Base-by-base conservation (phyloP, 140 eudicot species). In the Senecio squalidus region DNA sequence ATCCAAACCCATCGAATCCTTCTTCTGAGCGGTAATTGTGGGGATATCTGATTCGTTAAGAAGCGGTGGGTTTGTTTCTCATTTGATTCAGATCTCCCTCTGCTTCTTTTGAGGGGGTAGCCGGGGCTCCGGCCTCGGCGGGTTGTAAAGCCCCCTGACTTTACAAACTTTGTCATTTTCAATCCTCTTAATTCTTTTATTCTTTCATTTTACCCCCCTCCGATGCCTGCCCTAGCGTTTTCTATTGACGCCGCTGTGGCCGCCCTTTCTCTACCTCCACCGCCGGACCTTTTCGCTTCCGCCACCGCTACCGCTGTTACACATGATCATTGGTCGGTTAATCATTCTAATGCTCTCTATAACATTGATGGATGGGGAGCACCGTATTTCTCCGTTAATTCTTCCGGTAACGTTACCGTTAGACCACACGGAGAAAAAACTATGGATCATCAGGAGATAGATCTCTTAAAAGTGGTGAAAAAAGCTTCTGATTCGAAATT, bases 61-160 rank as follows among this genome's bases (percentile, higher is more conserved):
- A 33, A 74, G 23, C 38, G n/a, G 34, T 20, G 26, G 85, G 80
- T 80, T 38, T 61, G 41, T 69, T 58, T 41, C 49, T 60, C 73
- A 65, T 76, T 71, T 72, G 77, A 80, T 74, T 60, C 79, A 60
- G 73, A 38, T 69, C 81, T 41, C 51, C 76, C 65, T 76, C 76
- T 83, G 96, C 91, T 86, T 83, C 96, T 84, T 91, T 86, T 91
- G 98, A 78, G 98, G 98, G 98, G 98, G 96, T 91, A 81, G 98
- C 98, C 98, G 98, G 94, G 98, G 98, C 98, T 59, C 58, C 85
- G 94, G 98, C 96, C 98, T 91, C 98, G 98, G 98, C 98, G 96
- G 96, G 89, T 91, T 83, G 58, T 79, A 83, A 91, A 86, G 88
- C 96, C 98, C 98, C 98, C 91, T 74, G 74, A 57, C 80, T 63